Evolutionary conservation across 2,329 filamentous ascomycete genomes (phyloP), one percentile per base, ranked within the genome.

Genomic region (Fonsecaea multimorphosa): DNA sequence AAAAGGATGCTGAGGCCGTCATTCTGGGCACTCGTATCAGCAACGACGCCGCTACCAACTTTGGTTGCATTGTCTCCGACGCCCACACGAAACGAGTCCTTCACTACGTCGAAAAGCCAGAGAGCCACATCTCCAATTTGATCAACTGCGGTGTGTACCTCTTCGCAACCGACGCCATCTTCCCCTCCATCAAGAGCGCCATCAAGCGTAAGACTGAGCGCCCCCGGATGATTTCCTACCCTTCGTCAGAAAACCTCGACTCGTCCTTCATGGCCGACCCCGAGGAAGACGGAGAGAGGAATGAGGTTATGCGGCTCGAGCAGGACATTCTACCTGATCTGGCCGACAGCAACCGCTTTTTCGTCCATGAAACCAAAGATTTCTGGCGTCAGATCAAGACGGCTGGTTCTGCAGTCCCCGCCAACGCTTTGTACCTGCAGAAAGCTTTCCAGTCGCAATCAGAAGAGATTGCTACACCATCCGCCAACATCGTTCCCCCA

Each of bases 371-470:
- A 83, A 98, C 94, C 71, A 96, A 96, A 83, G 95, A 98, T 79
- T 99, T 99, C 80, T 99, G 95, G 95, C 92, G 95, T 73, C 95
- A 99, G 84, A 98, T 99, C 86, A 99, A 99, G 87, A 97, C 95
- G 1, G 95, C 95, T 66, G 95, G 95, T 66, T 98, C 94, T 5
- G 95, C 95, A 57, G 93, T 99, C 31, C 95, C 95, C 16, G 95
- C 95, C 69, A 98, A 98, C 76, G 95, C 95, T 14, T 86, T 99
- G 36, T 99, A 99, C 81, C 87, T 99, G 61, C 92, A 96, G 78
- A 92, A 97, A 83, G 94, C 95, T 22, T 90, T 90, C 83, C 94
- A 98, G 80, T 86, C 84, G 52, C 88, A 88, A 72, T 92, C 91
- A 44, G 84, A 88, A 60, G 94, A 97, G 82, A 89, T 98, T 59